Conservation (phyloP, 768 basidiomycete species). For the Mycena amicta region DNA sequence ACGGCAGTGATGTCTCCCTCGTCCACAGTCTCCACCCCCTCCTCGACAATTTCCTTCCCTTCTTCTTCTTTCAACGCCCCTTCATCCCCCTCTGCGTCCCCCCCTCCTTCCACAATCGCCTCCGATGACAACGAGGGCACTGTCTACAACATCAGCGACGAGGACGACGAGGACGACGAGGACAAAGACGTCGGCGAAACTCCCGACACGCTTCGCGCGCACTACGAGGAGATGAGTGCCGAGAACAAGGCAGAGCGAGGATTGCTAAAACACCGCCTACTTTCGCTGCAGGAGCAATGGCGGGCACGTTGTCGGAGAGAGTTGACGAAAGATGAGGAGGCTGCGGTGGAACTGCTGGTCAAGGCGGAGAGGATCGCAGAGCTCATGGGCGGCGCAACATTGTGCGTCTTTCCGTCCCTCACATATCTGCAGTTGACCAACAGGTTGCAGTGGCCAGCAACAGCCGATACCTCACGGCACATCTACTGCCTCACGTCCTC, state of each 20-base stretch:
- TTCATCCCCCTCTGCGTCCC: slow-evolving; percentile 21
- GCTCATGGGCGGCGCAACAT: neutral
- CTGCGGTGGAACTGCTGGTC: neutral
- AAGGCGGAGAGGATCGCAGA: neutral
- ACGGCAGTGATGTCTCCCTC: slow-evolving; percentile 11
- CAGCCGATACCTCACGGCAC: no score
- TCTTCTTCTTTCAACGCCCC: no score
- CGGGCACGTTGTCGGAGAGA: neutral
- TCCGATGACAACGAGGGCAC: slow-evolving; percentile 16
- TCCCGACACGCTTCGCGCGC: slow-evolving; percentile 33
- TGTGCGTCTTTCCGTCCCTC: neutral
- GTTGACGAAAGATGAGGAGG: neutral
- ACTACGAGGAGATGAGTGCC: slow-evolving; percentile 25
- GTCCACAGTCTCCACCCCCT: slow-evolving; percentile 19
- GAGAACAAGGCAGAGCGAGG: slow-evolving; percentile 21
- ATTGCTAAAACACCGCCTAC: neutral
- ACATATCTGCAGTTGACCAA: no score
- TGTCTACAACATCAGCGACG: slow-evolving; percentile 30
- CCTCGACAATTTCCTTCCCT: slow-evolving; percentile 22
- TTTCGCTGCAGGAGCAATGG: neutral
- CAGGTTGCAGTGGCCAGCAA: no score
- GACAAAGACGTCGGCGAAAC: slow-evolving; percentile 31
- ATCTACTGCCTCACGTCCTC: no score
- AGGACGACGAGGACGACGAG: slow-evolving; percentile 40
- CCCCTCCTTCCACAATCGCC: slow-evolving; percentile 17